Base-by-base conservation (phyloP, 306 rosid genomes). In the Luffa acutangula region DNA sequence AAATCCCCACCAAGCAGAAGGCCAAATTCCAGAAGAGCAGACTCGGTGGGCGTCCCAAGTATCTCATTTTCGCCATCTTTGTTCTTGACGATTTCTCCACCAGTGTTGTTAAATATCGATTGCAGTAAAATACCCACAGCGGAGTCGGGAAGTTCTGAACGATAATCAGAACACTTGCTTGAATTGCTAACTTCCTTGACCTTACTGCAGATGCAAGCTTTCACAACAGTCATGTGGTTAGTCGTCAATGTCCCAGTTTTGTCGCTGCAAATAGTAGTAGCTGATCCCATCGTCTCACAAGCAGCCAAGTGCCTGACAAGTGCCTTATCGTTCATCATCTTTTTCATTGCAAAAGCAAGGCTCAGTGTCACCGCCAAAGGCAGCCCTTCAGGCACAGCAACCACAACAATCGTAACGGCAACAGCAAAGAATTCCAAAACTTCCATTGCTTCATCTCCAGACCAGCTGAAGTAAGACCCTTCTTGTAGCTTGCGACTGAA, bases 231-330 rank as follows among this genome's bases (percentile, higher is more conserved):
- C 99, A 95, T 95, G 80, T 88, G 96, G 87, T 95, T 95, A 46
- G 97, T 95, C 57, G 99, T 95, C 83, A 95, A 86, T 33, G 99
- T 95, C 62, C 97, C 97, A 64, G 99, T 95, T 88, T 95, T 95
- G 90, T 95, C 99, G 82, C 97, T 95, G 81, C 99, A 95, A 83
- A 95, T 91, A 59, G 91, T 91, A 71, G 97, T 95, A 60, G 96
- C 89, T 25, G 99, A 95, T 84, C 99, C 99, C 99, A 95, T 95
- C 45, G 99, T 95, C 91, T 95, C 99, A 67, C 99, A 95, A 78
- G 99, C 99, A 85, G 99, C 99, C 88, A 95, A 83, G 87, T 95
- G 67, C 66, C 98, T 89, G 80, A 95, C 99, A 64, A 93, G 98
- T 82, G 99, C 99, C 92, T 93, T 95, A 80, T 95, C 98, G 18